Evolutionary conservation across 192 early-diverging fungal genomes (phyloP).

Genomic region (Thamnidium elegans): DNA sequence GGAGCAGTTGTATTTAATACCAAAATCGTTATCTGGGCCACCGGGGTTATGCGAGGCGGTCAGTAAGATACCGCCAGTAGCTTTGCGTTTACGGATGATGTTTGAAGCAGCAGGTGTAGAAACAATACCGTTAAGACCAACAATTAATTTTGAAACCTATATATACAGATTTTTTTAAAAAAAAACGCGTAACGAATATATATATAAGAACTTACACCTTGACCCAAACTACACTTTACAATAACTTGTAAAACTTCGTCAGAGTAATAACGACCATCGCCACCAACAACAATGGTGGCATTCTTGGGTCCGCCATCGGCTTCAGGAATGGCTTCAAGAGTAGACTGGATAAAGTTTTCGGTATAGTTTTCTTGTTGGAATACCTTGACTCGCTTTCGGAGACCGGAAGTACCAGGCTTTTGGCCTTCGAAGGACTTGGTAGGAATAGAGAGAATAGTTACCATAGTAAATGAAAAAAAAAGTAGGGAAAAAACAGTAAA

Average conservation of each 20-base stretch:
- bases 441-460: slow-evolving; percentile 45
- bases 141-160: slow-evolving; percentile 79
- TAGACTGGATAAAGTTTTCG: slow-evolving; percentile 95
- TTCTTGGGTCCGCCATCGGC: slow-evolving; percentile 63
- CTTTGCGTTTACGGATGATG: slow-evolving; percentile 82
- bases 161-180: background rate
- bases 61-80: slow-evolving; percentile 91
- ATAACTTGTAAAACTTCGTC: slow-evolving; percentile 87
- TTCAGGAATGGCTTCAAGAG: slow-evolving; percentile 76
- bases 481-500: background rate
- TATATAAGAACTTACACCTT: slow-evolving; percentile 52
- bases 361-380: slow-evolving; percentile 95
- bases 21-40: slow-evolving; percentile 96
- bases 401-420: slow-evolving; percentile 95
- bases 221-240: slow-evolving; percentile 80
- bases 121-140: slow-evolving; percentile 90
- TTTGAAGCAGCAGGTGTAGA: slow-evolving; percentile 96
- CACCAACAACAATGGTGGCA: slow-evolving; percentile 88
- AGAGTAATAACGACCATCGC: slow-evolving; percentile 91
- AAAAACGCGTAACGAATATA: background rate
- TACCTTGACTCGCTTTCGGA: slow-evolving; percentile 93
- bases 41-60: slow-evolving; percentile 99
- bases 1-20: slow-evolving; percentile 96
- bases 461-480: slow-evolving; percentile 21
- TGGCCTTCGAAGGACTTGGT: slow-evolving; percentile 87